Evolutionary conservation across 148 eudicot genomes (phyloP), one percentile per base, ranked within the genome.

Genomic region (Camellia japonica): DNA sequence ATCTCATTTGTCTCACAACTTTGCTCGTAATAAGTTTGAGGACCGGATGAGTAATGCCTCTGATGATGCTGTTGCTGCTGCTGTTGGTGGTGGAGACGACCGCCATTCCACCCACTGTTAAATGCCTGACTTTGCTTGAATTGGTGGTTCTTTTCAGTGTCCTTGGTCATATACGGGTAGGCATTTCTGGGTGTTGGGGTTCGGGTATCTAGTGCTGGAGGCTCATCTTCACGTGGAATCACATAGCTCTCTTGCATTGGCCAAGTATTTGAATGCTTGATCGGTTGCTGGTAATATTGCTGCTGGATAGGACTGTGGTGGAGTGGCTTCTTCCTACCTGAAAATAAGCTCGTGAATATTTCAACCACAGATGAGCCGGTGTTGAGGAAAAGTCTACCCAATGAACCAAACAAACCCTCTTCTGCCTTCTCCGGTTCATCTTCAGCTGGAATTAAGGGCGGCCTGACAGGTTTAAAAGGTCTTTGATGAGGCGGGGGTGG

Each of bases 1-100:
- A 94, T 79, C 84, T 94, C 97, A 47, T 89, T 92, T 23, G 90
- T 87, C 79, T 94, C 97, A 3, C 85, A 76, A 43, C 81, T 87
- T 46, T 90, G 85, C 74, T 89, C 93, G 19, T 91, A 81, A 47
- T 68, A 82, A 51, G 86, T 81, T 72, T 92, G 89, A 54, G 93
- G 82, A 4, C 82, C 82, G 2, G 88, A 66, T 0, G 93, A 84
- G 52, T 74, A 80, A 79, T 87, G 89, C 84, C 83, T 90, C 77
- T 88, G 89, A 77, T 89, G 92, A 72, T 89, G 85, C 68, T 82
- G 86, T 65, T 87, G 85, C 68, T 82, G 88, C 58, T 77, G 83
- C n/a, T 81, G 88, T n/a, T 82, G 83, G 70, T 84, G 87, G 38
- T 82, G 84, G 49, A 70, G 83, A 67, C 76, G 78, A 38, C 86